Percentiles rank a stretch among this genome's conserved stretches.
Evolutionary conservation across 1,284 basidiomycete genomes (phyloP).

Genomic region (Gomphus sp.): DNA sequence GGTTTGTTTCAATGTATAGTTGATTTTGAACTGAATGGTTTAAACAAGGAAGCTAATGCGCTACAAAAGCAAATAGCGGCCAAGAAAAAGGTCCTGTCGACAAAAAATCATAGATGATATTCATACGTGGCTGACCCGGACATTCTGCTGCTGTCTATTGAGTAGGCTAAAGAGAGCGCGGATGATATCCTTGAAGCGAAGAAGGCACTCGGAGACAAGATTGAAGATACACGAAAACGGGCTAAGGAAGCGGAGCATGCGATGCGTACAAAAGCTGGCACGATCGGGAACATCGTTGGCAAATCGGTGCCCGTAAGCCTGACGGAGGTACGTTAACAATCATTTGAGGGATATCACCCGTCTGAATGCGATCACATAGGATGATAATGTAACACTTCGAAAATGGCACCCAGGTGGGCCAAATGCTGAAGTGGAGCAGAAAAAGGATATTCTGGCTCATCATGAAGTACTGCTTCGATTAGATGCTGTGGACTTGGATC

Average conservation of each 20-base stretch:
- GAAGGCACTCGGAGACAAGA: constrained; percentile 69
- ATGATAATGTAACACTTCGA: constrained; percentile 78
- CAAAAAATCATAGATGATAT: not conserved
- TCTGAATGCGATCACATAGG: constrained; percentile 36
- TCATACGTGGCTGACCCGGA: not conserved
- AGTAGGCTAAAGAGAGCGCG: constrained; percentile 82
- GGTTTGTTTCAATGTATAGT: constrained; percentile 33
- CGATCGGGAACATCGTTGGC: constrained; percentile 91
- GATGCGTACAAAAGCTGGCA: constrained; percentile 75
- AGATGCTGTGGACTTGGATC: constrained; percentile 93
- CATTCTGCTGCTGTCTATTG: not conserved
- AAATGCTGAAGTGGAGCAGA: constrained; percentile 49
- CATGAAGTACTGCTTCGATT: constrained; percentile 93
- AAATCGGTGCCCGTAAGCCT: constrained; percentile 78
- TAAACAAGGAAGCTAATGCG: constrained; percentile 80
- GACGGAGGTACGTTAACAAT: constrained; percentile 62
- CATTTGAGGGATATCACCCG: too few relatives aligned
- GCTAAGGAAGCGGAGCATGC: constrained; percentile 68
- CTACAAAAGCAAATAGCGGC: constrained; percentile 90
- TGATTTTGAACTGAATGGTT: constrained; percentile 74
- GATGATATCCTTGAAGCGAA: constrained; percentile 80
- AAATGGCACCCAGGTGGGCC: constrained; percentile 87
- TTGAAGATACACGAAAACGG: constrained; percentile 69
- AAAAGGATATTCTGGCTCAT: constrained; percentile 81
- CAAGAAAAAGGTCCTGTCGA: constrained; percentile 77